Evolutionary conservation across 257 asterid species (phyloP), one percentile per base, ranked within the genome.

Genomic region (Scutellaria minor): DNA sequence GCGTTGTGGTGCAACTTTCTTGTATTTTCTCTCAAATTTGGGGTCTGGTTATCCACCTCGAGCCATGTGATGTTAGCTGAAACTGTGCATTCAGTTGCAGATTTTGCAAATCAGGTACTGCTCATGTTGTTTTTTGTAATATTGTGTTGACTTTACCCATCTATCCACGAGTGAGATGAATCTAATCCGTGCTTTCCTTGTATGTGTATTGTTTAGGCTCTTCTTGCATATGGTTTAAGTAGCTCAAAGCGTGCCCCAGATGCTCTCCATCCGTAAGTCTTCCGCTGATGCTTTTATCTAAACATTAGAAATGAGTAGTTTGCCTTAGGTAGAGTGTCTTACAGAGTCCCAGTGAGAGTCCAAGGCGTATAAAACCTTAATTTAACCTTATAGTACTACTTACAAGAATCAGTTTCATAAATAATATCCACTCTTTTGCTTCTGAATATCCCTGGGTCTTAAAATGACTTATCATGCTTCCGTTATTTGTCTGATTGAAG

Each of bases 201-300:
- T 78, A 48, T 18, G 56, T 37, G 79, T 41, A 15, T 48, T 65
- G 75, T 77, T 55, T 76, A 92, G 99, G 94, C 89, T 40, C 96
- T 95, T 76, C 97, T 95, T 63, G 99, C 99, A 39, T 95, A 95
- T 83, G 99, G 99, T 74, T 81, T 95, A 72, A 92, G 93, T 78
- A 92, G 98, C 81, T 95, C 98, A 71, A 86, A 88, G 59, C 97
- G 99, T 70, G 99, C 94, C 59, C 99, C 97, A 51, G 99, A 95
- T 81, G 95, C 96, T 66, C 85, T 86, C 77, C 99, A 95, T 78
- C 99, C 97, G 96, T 95, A 85, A 85, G 97, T 87, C 62, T 75
- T 74, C 53, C 20, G 12, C 57, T 74, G 64, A 9, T 70, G n/a
- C 27, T 20, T 40, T 24, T 53, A 51, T 73, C 40, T 66, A 15